Evolutionary conservation across 306 rosid species (phyloP).

Genomic region (Cajanus cajan): DNA sequence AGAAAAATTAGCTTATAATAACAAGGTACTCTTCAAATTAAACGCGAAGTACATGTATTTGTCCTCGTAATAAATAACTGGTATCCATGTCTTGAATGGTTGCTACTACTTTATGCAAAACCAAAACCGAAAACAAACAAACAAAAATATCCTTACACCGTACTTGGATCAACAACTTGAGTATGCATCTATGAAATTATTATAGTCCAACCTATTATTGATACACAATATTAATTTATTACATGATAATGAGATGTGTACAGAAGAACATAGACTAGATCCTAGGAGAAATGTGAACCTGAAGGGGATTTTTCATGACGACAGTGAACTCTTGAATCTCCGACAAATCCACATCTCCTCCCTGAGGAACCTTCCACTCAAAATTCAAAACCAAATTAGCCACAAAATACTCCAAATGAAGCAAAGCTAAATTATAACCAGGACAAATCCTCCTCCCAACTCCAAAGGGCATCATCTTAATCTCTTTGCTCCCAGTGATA

Average conservation of each 20-base stretch:
- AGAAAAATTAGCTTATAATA: too few species aligned
- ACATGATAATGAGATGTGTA: background rate
- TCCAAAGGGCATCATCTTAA: slow-evolving; percentile 55
- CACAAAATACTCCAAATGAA: slow-evolving; percentile 44
- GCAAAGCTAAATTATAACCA: slow-evolving; percentile 28
- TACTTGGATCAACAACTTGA: too few species aligned
- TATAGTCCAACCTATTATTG: too few species aligned
- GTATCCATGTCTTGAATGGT: too few species aligned
- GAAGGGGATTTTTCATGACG: slow-evolving; percentile 42
- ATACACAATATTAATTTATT: too few species aligned
- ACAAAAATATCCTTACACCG: too few species aligned
- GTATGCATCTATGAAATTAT: too few species aligned
- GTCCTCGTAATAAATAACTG: too few species aligned
- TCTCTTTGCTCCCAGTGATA: slow-evolving; percentile 36
- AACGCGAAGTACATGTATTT: too few species aligned
- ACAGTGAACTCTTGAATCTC: slow-evolving; percentile 36
- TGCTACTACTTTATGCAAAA: too few species aligned
- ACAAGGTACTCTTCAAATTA: too few species aligned
- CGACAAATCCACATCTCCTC: slow-evolving; percentile 31
- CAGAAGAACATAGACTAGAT: background rate
- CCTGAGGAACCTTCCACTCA: slow-evolving; percentile 35
- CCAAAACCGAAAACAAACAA: too few species aligned
- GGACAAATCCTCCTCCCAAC: slow-evolving; percentile 55
- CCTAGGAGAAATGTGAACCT: slow-evolving; percentile 33
- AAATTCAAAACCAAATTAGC: slow-evolving; percentile 49